Percentiles rank a stretch among this genome's conserved stretches.
phyloP scores from a whole-genome alignment of 805 yeast species.

The Candida oleophila region DNA sequence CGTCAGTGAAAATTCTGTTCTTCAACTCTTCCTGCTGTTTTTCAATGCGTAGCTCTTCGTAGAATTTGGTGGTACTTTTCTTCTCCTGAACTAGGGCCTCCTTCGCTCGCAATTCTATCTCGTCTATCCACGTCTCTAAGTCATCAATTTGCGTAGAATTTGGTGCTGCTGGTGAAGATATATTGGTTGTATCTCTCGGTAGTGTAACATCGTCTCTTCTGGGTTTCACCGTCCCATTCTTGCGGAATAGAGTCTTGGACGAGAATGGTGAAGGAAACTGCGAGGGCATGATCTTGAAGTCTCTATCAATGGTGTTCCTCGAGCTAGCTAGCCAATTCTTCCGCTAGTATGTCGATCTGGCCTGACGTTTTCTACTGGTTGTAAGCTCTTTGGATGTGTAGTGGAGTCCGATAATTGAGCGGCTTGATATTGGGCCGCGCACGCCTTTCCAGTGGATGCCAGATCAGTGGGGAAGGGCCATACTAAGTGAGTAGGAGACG shows the following conservation, averaged over 20 bases:
- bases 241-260: slow-evolving; percentile 7
- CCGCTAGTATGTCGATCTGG: no score
- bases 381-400: background rate
- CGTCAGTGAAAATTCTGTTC: slow-evolving; percentile 24
- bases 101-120: slow-evolving; percentile 20
- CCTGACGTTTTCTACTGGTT: background rate
- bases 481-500: no score
- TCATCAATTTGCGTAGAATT: slow-evolving; percentile 11
- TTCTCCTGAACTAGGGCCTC: slow-evolving; percentile 17
- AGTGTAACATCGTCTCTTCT: background rate
- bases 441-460: no score
- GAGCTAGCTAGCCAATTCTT: no score
- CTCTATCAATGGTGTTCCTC: no score
- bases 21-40: slow-evolving; percentile 18
- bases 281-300: no score
- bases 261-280: slow-evolving; percentile 23
- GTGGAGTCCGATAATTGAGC: background rate
- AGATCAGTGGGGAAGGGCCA: background rate
- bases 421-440: background rate
- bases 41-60: slow-evolving; percentile 7
- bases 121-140: slow-evolving; percentile 30
- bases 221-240: background rate
- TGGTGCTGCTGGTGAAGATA: background rate
- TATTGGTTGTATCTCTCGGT: background rate
- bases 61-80: slow-evolving; percentile 14